Evolutionary conservation across 2,329 filamentous ascomycete genomes (phyloP).

Genomic region (Cladosporium sp.): DNA sequence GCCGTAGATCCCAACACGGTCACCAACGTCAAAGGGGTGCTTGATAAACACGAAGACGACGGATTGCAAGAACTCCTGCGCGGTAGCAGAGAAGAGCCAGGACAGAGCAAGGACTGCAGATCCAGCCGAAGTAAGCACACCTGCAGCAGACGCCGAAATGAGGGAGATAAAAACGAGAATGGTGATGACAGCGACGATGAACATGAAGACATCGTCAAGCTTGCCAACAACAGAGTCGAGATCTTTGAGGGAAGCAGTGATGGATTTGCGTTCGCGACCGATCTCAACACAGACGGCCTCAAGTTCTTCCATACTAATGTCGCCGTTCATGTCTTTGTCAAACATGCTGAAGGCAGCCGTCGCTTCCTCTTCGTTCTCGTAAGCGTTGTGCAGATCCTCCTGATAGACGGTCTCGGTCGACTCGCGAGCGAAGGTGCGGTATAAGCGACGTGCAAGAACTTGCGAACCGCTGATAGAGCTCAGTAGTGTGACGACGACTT

Average conservation of each 20-base stretch:
- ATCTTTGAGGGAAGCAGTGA: slow-evolving; percentile 91
- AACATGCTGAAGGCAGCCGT: slow-evolving; percentile 88
- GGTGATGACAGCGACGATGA: slow-evolving; percentile 76
- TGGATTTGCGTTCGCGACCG: slow-evolving; percentile 89
- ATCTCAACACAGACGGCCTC: slow-evolving; percentile 93
- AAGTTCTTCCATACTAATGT: slow-evolving; percentile 92
- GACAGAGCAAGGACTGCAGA: slow-evolving; percentile 84
- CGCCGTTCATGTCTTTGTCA: slow-evolving; percentile 93
- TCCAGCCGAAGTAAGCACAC: slow-evolving; percentile 83
- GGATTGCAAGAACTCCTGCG: slow-evolving; percentile 91
- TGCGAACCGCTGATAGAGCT: slow-evolving; percentile 70
- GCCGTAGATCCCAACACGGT: slow-evolving; percentile 87
- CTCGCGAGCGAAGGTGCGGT: slow-evolving; percentile 75
- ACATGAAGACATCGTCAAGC: slow-evolving; percentile 82
- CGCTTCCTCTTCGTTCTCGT: slow-evolving; percentile 78
- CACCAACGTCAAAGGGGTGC: slow-evolving; percentile 94
- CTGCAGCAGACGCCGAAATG: slow-evolving; percentile 84
- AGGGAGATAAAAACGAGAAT: slow-evolving; percentile 85
- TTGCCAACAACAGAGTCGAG: slow-evolving; percentile 89
- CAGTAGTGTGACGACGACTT: slow-evolving; percentile 77
- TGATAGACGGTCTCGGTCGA: slow-evolving; percentile 71
- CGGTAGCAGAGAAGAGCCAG: slow-evolving; percentile 89
- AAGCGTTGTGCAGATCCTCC: slow-evolving; percentile 75
- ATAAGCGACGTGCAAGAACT: slow-evolving; percentile 80
- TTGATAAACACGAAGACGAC: slow-evolving; percentile 96